These are phyloP conservation scores for Diplocarpon rosae DNA, from an alignment of 2,329 filamentous ascomycete genomes.

Conservation along the genomic window DNA sequence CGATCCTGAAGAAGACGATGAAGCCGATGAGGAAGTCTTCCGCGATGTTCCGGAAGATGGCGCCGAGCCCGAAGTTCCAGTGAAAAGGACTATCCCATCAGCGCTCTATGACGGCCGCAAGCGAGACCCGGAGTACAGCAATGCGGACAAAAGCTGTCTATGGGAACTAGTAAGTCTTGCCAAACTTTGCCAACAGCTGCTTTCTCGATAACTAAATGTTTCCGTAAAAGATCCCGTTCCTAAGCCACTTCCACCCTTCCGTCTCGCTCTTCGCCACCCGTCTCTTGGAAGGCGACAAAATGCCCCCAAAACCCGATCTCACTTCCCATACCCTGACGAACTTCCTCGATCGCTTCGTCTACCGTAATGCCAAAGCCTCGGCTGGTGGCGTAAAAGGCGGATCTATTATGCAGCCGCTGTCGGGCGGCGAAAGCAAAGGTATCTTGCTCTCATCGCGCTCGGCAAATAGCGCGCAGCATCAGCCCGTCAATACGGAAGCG, in stretches of 20 bases:
- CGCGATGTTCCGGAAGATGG: conserved; percentile 52
- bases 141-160: conserved; percentile 83
- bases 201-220: conserved; percentile 3
- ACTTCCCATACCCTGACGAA: conserved; percentile 84
- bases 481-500: conserved; percentile 68
- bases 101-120: conserved; percentile 74
- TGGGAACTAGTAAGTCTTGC: conserved; percentile 66
- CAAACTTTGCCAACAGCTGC: background rate
- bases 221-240: conserved; percentile 48
- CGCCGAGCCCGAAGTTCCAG: conserved; percentile 16
- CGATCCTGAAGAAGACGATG: conserved; percentile 67
- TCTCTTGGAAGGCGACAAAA: conserved; percentile 56
- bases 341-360: conserved; percentile 98
- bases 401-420: conserved; percentile 94
- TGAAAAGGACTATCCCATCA: background rate
- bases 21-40: conserved; percentile 45
- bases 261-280: conserved; percentile 73
- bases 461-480: conserved; percentile 40
- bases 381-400: conserved; percentile 55
- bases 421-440: conserved; percentile 47
- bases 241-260: conserved; percentile 84
- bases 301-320: conserved; percentile 81
- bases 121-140: conserved; percentile 81
- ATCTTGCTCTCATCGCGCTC: conserved; percentile 42
- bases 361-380: conserved; percentile 75